A percentile compares a stretch with the other conserved stretches of the same genome.
Conservation (phyloP, 371 early-diverging fungal genomes). For the Haplosporangium sp. region DNA sequence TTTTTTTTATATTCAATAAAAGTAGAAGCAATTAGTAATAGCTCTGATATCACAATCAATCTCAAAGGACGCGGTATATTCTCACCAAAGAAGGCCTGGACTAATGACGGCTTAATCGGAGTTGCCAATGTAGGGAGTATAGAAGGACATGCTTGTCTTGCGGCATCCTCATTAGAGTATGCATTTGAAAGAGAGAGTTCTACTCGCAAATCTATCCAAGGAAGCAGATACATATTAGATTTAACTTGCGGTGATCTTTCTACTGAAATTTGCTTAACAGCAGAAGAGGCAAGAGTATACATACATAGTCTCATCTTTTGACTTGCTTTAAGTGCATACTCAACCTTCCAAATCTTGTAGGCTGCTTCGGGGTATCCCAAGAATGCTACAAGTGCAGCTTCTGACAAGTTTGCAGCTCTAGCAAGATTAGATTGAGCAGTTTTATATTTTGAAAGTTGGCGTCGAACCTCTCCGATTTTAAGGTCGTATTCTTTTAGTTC, state of each 20-base stretch:
- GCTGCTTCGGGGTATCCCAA: slow-evolving; percentile 50
- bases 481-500: slow-evolving; percentile 47
- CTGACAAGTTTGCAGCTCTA: slow-evolving; percentile 45
- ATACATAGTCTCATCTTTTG: slow-evolving; percentile 49
- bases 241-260: too few species aligned
- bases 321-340: slow-evolving; percentile 44
- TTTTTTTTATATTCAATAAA: too few species aligned
- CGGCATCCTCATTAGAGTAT: slow-evolving; percentile 29
- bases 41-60: too few species aligned
- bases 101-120: slow-evolving; percentile 29
- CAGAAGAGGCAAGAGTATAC: neutral
- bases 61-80: neutral
- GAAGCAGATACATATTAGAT: neutral
- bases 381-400: slow-evolving; percentile 48
- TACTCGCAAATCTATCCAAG: slow-evolving; percentile 36
- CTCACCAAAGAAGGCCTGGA: slow-evolving; percentile 41
- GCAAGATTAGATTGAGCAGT: slow-evolving; percentile 33
- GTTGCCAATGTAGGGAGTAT: slow-evolving; percentile 17
- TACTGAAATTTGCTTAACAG: too few species aligned
- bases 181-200: slow-evolving; percentile 48
- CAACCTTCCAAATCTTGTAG: slow-evolving; percentile 49
- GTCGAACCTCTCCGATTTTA: slow-evolving; percentile 25
- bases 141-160: slow-evolving; percentile 38
- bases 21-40: too few species aligned
- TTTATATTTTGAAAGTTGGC: slow-evolving; percentile 25